Conservation (phyloP, 192 early-diverging fungal species). For the Funneliformis geosporum region DNA sequence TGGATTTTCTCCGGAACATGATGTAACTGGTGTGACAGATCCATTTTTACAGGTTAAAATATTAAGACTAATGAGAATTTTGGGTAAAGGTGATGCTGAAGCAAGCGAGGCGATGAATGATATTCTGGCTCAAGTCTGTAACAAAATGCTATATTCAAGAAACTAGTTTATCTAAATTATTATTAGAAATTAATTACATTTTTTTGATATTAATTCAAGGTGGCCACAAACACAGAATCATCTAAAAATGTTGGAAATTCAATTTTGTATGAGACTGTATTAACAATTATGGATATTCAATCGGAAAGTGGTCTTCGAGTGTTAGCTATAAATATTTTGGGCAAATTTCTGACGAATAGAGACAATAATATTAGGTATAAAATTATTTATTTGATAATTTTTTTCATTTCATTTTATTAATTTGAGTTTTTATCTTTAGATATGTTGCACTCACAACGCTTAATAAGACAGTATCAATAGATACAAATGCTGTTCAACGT, state of each 20-base stretch:
- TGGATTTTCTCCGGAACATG: slow-evolving; percentile 91
- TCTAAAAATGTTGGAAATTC: slow-evolving; percentile 97
- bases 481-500: slow-evolving; percentile 93
- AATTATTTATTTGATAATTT: not conserved
- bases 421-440: slow-evolving; percentile 44
- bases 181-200: not conserved
- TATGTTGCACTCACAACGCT: slow-evolving; percentile 98
- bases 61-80: slow-evolving; percentile 82
- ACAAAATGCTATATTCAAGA: not conserved
- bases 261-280: slow-evolving; percentile 95
- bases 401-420: slow-evolving; percentile 21
- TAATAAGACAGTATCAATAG: slow-evolving; percentile 84
- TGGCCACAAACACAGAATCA: slow-evolving; percentile 93
- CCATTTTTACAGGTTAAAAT: slow-evolving; percentile 97
- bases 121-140: slow-evolving; percentile 81
- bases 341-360: slow-evolving; percentile 89
- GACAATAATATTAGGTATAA: slow-evolving; percentile 95
- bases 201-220: slow-evolving; percentile 32
- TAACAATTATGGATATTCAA: slow-evolving; percentile 95
- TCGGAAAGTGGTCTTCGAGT: slow-evolving; percentile 89
- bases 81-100: slow-evolving; percentile 78
- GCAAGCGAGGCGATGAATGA: slow-evolving; percentile 96
- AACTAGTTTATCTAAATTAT: not conserved
- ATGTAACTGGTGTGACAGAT: slow-evolving; percentile 95
- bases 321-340: slow-evolving; percentile 96